Percentiles rank a stretch among this genome's conserved stretches.
phyloP scores from a whole-genome alignment of 75 land plant species.

The Pinus tabuliformis region DNA sequence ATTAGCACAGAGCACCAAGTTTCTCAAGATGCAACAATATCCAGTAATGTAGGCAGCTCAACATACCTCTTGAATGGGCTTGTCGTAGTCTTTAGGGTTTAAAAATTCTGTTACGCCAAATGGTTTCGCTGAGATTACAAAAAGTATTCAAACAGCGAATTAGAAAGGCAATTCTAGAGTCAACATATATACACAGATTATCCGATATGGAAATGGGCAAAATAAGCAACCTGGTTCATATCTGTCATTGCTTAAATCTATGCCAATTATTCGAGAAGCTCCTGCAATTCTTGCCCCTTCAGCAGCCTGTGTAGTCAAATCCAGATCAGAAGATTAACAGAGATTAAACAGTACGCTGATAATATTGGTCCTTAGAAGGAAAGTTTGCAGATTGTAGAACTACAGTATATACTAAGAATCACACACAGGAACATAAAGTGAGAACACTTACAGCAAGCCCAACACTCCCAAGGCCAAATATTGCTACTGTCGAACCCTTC shows the following conservation, averaged over 20 bases:
- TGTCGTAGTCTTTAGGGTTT: constrained; percentile 44
- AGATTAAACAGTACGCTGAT: too few species aligned
- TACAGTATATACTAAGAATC: too few species aligned
- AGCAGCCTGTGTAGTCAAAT: constrained; percentile 16
- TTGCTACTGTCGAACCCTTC: constrained; percentile 66
- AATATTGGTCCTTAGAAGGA: too few species aligned
- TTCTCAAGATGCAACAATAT: background rate
- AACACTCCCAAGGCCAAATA: constrained; percentile 89
- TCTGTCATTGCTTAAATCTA: constrained; percentile 29
- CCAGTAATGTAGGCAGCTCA: background rate
- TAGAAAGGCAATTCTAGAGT: too few species aligned
- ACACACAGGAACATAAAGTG: background rate
- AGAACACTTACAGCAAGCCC: constrained; percentile 67
- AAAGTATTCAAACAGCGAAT: background rate
- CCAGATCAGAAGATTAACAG: background rate
- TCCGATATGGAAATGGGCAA: too few species aligned
- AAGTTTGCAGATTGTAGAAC: too few species aligned
- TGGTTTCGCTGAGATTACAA: constrained; percentile 27
- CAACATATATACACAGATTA: background rate
- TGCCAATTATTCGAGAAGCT: constrained; percentile 37
- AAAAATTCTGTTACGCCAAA: constrained; percentile 50
- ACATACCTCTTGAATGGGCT: constrained; percentile 44
- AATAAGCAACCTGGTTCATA: constrained; percentile 16
- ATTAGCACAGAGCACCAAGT: background rate
- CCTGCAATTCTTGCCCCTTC: constrained; percentile 40